A percentile compares a stretch with the other conserved stretches of the same genome.
These are phyloP conservation scores for Eutypella sp. DNA, from an alignment of 2,329 filamentous ascomycete species.

Conservation along the genomic window DNA sequence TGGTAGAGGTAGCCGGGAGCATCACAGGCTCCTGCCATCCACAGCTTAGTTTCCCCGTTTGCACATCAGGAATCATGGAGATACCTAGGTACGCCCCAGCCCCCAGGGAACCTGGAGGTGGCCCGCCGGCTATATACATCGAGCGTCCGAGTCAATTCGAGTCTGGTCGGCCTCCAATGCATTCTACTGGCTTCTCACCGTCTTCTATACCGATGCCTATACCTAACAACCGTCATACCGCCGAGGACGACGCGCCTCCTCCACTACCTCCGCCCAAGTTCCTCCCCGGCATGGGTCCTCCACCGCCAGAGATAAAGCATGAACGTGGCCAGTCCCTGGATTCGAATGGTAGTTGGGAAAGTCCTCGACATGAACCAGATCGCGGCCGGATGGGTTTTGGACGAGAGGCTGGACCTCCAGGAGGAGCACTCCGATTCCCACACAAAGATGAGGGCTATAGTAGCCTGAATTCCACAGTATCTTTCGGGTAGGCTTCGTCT, in stretches of 20 bases:
- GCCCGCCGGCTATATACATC: conserved; percentile 26
- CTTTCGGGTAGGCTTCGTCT: conserved; percentile 18
- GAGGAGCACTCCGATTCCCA: conserved; percentile 11
- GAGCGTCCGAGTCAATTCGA: conserved; percentile 20
- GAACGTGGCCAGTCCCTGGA: conserved; percentile 24
- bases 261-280: conserved; percentile 31
- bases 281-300: conserved; percentile 23
- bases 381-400: conserved; percentile 16
- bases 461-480: conserved; percentile 25
- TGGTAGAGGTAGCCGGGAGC: no score
- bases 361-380: conserved; percentile 20
- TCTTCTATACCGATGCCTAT: conserved; percentile 33
- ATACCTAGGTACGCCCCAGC: conserved; percentile 24
- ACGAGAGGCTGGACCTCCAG: conserved; percentile 15
- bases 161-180: conserved; percentile 17
- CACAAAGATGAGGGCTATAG: conserved; percentile 29
- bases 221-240: conserved; percentile 23
- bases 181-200: conserved; percentile 23
- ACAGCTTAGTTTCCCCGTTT: background rate
- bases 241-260: conserved; percentile 30
- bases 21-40: background rate
- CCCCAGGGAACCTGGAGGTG: conserved; percentile 25
- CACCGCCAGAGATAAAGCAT: conserved; percentile 14
- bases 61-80: conserved; percentile 20
- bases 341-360: conserved; percentile 25